phyloP scores from a whole-genome alignment of 495 filamentous ascomycete genomes.

The Xylaria castorea region DNA sequence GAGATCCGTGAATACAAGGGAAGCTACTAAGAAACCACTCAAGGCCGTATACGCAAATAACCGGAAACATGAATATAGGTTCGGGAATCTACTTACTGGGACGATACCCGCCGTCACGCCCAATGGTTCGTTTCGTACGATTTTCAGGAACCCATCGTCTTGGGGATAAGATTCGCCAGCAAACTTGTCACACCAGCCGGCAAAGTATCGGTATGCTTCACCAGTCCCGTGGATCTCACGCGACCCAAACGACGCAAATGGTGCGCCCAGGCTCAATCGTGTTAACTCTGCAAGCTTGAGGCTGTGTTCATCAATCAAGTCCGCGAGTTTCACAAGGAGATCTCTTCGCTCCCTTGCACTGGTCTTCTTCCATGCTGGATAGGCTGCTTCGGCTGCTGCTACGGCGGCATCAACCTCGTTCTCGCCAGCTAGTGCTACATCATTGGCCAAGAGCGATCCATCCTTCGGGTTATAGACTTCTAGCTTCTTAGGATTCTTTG shows the following conservation, averaged over 20 bases:
- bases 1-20: background rate
- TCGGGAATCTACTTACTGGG: constrained; percentile 32
- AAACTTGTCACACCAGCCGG: constrained; percentile 57
- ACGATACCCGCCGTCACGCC: constrained; percentile 52
- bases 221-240: constrained; percentile 39
- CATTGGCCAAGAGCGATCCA: constrained; percentile 45
- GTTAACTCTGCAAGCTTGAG: constrained; percentile 42
- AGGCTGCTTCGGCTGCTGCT: constrained; percentile 55
- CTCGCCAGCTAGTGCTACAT: constrained; percentile 59
- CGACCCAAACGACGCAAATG: constrained; percentile 36
- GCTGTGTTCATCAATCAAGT: constrained; percentile 47
- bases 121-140: constrained; percentile 50
- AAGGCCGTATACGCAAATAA: background rate
- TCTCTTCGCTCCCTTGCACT: constrained; percentile 37
- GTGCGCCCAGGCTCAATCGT: constrained; percentile 45
- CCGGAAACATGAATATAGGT: background rate
- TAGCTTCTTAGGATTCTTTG: constrained; percentile 47
- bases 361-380: constrained; percentile 60
- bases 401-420: constrained; percentile 65
- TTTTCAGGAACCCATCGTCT: constrained; percentile 54
- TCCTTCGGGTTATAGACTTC: constrained; percentile 50
- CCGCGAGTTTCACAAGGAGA: constrained; percentile 48
- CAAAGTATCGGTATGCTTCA: constrained; percentile 47
- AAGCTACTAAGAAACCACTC: background rate
- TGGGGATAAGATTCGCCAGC: constrained; percentile 50